Conservation (phyloP, 169 alveolate species). For the Cryptosporidium andersoni region DNA sequence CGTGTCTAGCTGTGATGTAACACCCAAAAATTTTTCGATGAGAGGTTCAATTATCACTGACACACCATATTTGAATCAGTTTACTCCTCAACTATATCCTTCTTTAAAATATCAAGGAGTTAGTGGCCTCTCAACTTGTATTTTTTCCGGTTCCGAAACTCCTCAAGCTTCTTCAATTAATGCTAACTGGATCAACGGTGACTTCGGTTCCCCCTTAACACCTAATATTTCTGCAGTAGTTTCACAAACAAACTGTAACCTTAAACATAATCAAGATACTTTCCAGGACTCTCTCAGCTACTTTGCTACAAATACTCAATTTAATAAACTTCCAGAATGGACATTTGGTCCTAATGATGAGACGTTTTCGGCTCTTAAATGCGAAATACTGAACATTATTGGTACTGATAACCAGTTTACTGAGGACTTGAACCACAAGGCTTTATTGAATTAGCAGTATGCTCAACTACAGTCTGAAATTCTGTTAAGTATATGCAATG, state of each 20-base stretch:
- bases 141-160: conserved; percentile 24
- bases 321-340: conserved; percentile 49
- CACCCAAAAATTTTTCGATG: conserved; percentile 36
- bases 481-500: too few relatives aligned
- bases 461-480: too few relatives aligned
- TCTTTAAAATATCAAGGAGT: conserved; percentile 1
- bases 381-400: conserved; percentile 49
- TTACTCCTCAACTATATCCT: conserved; percentile 1
- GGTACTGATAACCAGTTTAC: conserved; percentile 18
- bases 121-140: neutral
- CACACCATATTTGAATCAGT: neutral
- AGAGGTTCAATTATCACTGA: too few relatives aligned
- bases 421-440: neutral
- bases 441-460: too few relatives aligned
- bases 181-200: conserved; percentile 39
- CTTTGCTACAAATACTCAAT: conserved; percentile 31
- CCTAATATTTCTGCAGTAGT: conserved; percentile 14
- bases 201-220: conserved; percentile 16
- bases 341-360: conserved; percentile 21
- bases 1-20: conserved; percentile 47
- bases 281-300: conserved; percentile 67
- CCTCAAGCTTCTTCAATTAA: conserved; percentile 42
- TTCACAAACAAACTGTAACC: conserved; percentile 20
- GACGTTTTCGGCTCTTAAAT: conserved; percentile 32
- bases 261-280: conserved; percentile 15